Percentiles rank a stretch among this genome's conserved stretches.
Conservation (phyloP, 139 green algal genomes). For the Deuterostichococcus epilithicus region DNA sequence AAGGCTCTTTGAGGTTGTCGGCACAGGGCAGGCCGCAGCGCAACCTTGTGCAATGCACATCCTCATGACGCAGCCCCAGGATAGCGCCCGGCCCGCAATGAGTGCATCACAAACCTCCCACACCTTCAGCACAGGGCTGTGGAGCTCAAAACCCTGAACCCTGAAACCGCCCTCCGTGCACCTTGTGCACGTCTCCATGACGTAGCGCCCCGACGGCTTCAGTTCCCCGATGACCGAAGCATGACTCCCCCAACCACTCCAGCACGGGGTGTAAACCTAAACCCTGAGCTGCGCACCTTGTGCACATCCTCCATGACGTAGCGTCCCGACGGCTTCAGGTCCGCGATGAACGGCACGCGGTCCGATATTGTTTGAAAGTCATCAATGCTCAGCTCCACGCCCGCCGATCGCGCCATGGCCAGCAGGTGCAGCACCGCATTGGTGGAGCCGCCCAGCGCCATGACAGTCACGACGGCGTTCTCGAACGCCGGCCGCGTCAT, state of each 20-base stretch:
- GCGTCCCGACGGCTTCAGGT: conserved; percentile 93
- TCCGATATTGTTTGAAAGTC: conserved; percentile 93
- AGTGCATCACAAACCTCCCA: too few relatives aligned
- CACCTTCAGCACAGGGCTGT: neutral
- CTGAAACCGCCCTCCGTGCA: too few relatives aligned
- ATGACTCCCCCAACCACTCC: neutral
- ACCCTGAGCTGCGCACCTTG: conserved; percentile 49
- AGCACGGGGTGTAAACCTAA: neutral
- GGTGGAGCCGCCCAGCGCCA: conserved; percentile 91
- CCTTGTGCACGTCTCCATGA: conserved; percentile 99
- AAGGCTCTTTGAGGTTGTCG: too few relatives aligned
- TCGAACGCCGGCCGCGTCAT: conserved; percentile 93
- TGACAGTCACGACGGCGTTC: conserved; percentile 91
- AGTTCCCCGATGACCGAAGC: conserved; percentile 93
- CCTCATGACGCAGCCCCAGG: too few relatives aligned
- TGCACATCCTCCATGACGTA: conserved; percentile 99
- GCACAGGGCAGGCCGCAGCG: too few relatives aligned
- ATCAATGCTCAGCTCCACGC: conserved; percentile 84
- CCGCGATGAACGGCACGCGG: conserved; percentile 89
- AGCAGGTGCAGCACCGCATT: conserved; percentile 91
- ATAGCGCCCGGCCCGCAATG: too few relatives aligned
- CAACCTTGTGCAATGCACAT: too few relatives aligned
- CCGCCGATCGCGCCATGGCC: conserved; percentile 71
- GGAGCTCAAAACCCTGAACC: too few relatives aligned
- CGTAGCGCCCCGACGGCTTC: conserved; percentile 92